Evolutionary conservation across 2,329 filamentous ascomycete genomes (phyloP).

Genomic region (Microsporum ferrugineum): DNA sequence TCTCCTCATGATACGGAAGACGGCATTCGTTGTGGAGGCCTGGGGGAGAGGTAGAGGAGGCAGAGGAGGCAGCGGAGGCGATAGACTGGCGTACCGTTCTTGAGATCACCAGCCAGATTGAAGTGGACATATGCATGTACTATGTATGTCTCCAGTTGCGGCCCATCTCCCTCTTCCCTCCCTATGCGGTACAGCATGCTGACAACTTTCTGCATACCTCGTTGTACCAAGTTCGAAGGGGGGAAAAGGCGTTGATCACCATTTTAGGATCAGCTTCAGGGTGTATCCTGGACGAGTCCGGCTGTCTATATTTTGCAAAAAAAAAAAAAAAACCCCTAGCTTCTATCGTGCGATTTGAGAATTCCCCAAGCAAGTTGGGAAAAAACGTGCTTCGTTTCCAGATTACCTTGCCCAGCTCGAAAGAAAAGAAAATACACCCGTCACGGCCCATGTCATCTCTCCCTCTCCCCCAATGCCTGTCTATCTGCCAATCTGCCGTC

Average conservation of each 20-base stretch:
- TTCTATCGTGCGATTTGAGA: slow-evolving; percentile 3
- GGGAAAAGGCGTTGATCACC: slow-evolving; percentile 1
- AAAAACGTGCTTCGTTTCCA: not conserved
- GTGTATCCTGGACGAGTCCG: slow-evolving; percentile 1
- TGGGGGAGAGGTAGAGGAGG: not conserved
- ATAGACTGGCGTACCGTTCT: slow-evolving; percentile 2
- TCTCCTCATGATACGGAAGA: not conserved
- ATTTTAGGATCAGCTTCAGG: not conserved
- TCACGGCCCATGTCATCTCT: not conserved
- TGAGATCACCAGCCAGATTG: not conserved
- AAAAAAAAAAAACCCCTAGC: not conserved
- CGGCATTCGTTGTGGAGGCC: not conserved
- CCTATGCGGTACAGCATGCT: not conserved
- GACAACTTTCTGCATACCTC: not conserved
- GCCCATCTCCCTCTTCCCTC: not conserved
- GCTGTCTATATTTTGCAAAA: not conserved
- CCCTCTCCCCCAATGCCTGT: not conserved
- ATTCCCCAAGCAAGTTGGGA: not conserved
- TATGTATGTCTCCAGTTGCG: not conserved
- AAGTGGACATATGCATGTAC: not conserved
- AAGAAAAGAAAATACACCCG: not conserved
- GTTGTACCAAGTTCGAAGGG: not conserved
- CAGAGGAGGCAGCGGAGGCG: not conserved
- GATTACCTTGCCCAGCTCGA: not conserved
- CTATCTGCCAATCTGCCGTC: not conserved